Evolutionary conservation across 2,329 filamentous ascomycete species (phyloP), one percentile per base, ranked within the genome.

Genomic region (Colletotrichum limetticola): DNA sequence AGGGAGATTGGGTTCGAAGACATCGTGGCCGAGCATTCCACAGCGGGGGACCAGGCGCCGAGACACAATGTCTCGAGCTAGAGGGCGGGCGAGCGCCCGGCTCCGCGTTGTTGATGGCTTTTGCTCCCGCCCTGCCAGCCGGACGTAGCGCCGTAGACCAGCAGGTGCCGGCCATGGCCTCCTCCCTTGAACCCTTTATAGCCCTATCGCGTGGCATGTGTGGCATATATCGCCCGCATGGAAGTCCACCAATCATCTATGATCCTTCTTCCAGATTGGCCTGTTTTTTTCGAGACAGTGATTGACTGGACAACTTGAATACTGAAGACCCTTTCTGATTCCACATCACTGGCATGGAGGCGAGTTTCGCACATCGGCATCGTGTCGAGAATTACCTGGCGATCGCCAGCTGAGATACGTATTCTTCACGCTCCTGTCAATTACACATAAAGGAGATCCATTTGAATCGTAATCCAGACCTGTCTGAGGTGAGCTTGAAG

Each of bases 11-110:
- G 30, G n/a, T 14, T 12, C 52, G 53, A 30, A n/a, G 28, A 30
- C 56, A 32, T 59, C 65, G 37, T 37, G 35, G 49, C 26, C 28
- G 57, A 62, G 62, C 49, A 71, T 62, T 71, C 68, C 68, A 52
- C 57, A n/a, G 32, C 32, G 16, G 16, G 28, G 57, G 49, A 28
- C 30, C 4, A 42, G 12, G 14, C 22, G 62, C 64, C 68, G 57
- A 68, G 68, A 68, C 68, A 62, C 5, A 22, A 16, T 53, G 30
- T 59, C 61, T 66, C 22, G 55, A 42, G 8, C 32, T 53, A 26
- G 19, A 49, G 42, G 19, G 42, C 42, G 42, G 42, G 16, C 49
- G 49, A 61, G 49, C 14, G 32, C 42, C 62, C 63, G 68, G 63
- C 35, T 46, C 46, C 14, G 22, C 42, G 55, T 28, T 42, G 55